Evolutionary conservation across 768 basidiomycete species (phyloP).

Genomic region (Albatrellus ellisii): DNA sequence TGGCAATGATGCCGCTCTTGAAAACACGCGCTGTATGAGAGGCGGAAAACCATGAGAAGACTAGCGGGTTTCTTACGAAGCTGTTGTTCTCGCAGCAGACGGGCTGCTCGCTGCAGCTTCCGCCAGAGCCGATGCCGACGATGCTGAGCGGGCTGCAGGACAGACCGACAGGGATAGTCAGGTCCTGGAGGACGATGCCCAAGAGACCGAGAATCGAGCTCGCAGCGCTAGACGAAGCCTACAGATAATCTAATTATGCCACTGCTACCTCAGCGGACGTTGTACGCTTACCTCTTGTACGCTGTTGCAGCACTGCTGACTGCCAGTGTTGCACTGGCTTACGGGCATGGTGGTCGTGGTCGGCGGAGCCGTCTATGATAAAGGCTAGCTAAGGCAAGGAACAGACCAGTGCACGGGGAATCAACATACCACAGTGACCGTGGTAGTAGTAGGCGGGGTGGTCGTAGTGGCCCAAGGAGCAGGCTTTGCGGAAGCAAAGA

Average conservation of each 20-base stretch:
- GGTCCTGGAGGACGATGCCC: slow-evolving; percentile 2
- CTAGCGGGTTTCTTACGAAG: background rate
- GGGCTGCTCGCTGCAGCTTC: background rate
- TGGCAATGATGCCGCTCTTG: slow-evolving; percentile 19
- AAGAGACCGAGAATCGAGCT: slow-evolving; percentile 1
- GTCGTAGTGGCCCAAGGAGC: background rate
- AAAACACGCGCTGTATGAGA: too few species aligned
- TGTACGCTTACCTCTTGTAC: slow-evolving; percentile 1
- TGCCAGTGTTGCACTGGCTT: slow-evolving; percentile 2
- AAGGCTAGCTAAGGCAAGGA: too few species aligned
- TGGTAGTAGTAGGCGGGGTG: background rate
- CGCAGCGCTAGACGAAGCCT: background rate
- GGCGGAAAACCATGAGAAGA: background rate
- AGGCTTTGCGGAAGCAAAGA: too few species aligned
- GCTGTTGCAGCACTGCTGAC: slow-evolving; percentile 7
- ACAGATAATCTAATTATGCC: background rate
- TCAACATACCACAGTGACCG: too few species aligned
- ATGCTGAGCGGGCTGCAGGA: slow-evolving; percentile 5
- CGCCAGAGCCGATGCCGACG: slow-evolving; percentile 1
- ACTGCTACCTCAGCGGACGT: background rate
- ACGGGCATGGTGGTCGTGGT: background rate
- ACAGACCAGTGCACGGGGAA: too few species aligned
- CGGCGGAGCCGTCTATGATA: too few species aligned
- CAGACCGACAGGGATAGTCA: slow-evolving; percentile 3
- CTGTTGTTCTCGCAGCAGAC: slow-evolving; percentile 10